These are phyloP conservation scores for Citrus medica DNA, from an alignment of 345 rosid genomes.

Conservation along the genomic window DNA sequence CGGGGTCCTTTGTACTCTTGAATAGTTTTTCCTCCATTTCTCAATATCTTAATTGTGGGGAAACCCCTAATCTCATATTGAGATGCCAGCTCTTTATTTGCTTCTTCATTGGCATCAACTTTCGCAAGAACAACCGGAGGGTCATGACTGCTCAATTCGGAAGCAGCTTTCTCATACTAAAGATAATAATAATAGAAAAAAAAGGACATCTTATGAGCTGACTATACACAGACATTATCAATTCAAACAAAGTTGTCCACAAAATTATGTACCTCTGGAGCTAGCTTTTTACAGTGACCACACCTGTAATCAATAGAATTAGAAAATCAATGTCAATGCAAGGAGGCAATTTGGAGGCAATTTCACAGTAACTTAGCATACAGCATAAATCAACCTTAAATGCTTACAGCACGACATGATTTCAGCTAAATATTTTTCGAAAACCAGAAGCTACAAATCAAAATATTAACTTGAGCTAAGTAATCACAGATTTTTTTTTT, in stretches of 20 bases:
- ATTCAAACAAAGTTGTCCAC: not conserved
- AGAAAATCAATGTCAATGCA: not conserved
- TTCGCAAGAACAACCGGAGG: conserved; percentile 76
- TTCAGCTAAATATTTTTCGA: too few relatives aligned
- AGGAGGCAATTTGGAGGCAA: not conserved
- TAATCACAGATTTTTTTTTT: not conserved
- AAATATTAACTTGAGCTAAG: not conserved
- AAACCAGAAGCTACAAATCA: not conserved
- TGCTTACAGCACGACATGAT: too few relatives aligned
- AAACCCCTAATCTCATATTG: conserved; percentile 73
- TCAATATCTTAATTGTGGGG: conserved; percentile 82
- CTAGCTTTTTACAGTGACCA: conserved; percentile 91
- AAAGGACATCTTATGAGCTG: not conserved
- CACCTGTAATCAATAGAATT: conserved; percentile 47
- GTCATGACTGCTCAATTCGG: conserved; percentile 57
- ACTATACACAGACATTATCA: not conserved
- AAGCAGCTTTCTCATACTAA: conserved; percentile 96
- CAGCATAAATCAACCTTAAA: not conserved
- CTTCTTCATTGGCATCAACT: conserved; percentile 80
- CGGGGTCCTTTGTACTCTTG: conserved; percentile 98
- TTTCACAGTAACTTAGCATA: not conserved
- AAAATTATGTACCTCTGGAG: conserved; percentile 69
- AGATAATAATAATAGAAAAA: conserved; percentile 2
- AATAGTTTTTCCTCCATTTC: conserved; percentile 71
- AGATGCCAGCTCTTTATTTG: conserved; percentile 55